Conservation (phyloP, 495 filamentous ascomycete species). For the Aspergillus steynii region DNA sequence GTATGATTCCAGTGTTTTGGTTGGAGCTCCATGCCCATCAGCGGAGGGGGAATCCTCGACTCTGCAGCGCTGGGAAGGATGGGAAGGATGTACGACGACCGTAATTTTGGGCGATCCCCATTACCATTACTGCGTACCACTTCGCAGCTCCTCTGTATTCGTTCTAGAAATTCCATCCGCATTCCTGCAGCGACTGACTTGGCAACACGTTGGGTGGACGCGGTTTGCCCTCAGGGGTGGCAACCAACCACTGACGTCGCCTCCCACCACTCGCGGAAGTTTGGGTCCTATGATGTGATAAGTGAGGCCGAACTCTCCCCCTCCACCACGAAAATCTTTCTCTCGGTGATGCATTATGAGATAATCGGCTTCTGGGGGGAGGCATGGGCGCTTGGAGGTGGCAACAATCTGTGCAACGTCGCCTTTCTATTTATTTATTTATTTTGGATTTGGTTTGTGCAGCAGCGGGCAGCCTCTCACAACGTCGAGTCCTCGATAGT, state of each 20-base stretch:
- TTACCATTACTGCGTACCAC: background rate
- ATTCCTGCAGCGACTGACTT: constrained; percentile 7
- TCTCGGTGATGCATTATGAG: background rate
- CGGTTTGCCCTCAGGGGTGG: constrained; percentile 9
- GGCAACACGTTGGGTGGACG: background rate
- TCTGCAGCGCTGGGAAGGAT: too few species aligned
- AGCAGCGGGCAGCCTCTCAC: too few species aligned
- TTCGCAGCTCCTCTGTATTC: background rate
- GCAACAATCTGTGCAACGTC: background rate
- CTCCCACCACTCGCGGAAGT: background rate
- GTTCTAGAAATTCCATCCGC: constrained; percentile 19
- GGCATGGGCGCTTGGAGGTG: background rate
- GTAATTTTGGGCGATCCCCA: background rate
- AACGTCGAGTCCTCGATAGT: too few species aligned
- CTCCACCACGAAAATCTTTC: too few species aligned
- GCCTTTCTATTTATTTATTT: too few species aligned
- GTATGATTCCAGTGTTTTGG: too few species aligned
- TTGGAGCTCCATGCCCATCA: too few species aligned
- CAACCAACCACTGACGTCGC: constrained; percentile 16
- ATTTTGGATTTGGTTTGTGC: too few species aligned
- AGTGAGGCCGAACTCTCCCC: background rate
- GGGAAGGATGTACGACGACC: too few species aligned
- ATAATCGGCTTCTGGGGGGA: background rate
- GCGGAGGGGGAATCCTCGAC: too few species aligned
- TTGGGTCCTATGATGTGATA: constrained; percentile 9